Evolutionary conservation across 352 stramenopile species (phyloP).

Genomic region (Aphanomyces stellatus): DNA sequence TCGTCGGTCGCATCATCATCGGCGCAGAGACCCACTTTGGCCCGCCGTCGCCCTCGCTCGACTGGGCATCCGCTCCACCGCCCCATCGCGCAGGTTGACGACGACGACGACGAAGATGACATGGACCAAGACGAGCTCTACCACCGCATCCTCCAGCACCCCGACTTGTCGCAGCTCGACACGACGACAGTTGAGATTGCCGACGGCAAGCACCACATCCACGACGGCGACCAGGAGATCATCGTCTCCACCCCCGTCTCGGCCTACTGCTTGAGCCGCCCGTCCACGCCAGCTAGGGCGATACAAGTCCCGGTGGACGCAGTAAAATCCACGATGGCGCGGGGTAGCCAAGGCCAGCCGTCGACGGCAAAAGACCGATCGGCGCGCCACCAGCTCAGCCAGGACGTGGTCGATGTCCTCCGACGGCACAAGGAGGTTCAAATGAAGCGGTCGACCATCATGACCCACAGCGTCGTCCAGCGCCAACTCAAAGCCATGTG

Average conservation of each 20-base stretch:
- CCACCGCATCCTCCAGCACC: neutral
- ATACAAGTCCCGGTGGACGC: neutral
- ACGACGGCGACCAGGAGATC: neutral
- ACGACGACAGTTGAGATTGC: neutral
- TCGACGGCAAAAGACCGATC: neutral
- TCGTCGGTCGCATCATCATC: neutral
- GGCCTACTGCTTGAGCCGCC: neutral
- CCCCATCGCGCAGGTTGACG: neutral
- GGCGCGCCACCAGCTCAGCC: neutral
- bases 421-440: conserved; percentile 10
- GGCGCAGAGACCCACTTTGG: neutral
- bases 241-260: neutral
- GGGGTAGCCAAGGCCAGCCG: neutral
- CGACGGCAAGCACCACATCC: neutral
- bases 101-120: neutral
- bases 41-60: neutral
- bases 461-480: neutral
- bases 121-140: conserved; percentile 3
- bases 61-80: neutral
- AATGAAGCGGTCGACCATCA: conserved; percentile 10
- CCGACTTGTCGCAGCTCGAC: neutral
- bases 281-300: too few relatives aligned
- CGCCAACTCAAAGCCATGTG: neutral
- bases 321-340: neutral
- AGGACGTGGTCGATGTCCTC: neutral